These are phyloP conservation scores for Penicillium sp. DNA, from an alignment of 2,329 filamentous ascomycete genomes.

Conservation along the genomic window DNA sequence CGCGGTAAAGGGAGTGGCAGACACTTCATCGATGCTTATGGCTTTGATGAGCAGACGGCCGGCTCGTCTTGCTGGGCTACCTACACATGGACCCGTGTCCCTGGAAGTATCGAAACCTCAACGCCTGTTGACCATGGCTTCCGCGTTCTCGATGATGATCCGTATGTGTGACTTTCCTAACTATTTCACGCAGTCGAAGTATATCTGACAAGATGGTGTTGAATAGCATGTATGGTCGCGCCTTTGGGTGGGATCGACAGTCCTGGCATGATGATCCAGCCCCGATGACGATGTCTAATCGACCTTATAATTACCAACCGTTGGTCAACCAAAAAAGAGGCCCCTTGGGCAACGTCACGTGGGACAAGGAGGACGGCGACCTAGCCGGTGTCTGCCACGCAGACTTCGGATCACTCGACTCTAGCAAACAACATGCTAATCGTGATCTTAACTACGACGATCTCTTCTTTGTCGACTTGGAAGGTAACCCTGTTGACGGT, in stretches of 20 bases:
- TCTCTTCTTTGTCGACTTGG: constrained; percentile 8
- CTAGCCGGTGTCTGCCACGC: constrained; percentile 3
- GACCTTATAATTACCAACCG: background rate
- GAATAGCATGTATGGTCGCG: constrained; percentile 4
- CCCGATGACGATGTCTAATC: background rate
- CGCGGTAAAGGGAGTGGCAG: background rate
- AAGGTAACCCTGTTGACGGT: constrained; percentile 4
- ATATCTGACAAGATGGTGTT: constrained; percentile 4
- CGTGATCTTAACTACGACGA: constrained; percentile 4
- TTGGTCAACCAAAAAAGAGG: background rate
- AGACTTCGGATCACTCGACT: constrained; percentile 1
- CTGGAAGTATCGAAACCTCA: too few relatives aligned
- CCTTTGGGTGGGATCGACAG: constrained; percentile 1
- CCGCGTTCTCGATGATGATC: constrained; percentile 5
- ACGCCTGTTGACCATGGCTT: constrained; percentile 3
- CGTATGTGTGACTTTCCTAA: constrained; percentile 3
- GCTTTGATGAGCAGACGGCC: constrained; percentile 2
- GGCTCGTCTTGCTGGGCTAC: constrained; percentile 1
- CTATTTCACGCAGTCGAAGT: background rate
- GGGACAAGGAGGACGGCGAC: background rate
- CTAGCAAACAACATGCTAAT: constrained; percentile 1
- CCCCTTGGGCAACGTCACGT: constrained; percentile 1
- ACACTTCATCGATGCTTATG: constrained; percentile 4
- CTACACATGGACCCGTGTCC: too few relatives aligned
- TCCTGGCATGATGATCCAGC: background rate